A percentile compares a stretch with the other conserved stretches of the same genome.
phyloP scores from a whole-genome alignment of 2,329 filamentous ascomycete species.

The Myriangium duriaei region DNA sequence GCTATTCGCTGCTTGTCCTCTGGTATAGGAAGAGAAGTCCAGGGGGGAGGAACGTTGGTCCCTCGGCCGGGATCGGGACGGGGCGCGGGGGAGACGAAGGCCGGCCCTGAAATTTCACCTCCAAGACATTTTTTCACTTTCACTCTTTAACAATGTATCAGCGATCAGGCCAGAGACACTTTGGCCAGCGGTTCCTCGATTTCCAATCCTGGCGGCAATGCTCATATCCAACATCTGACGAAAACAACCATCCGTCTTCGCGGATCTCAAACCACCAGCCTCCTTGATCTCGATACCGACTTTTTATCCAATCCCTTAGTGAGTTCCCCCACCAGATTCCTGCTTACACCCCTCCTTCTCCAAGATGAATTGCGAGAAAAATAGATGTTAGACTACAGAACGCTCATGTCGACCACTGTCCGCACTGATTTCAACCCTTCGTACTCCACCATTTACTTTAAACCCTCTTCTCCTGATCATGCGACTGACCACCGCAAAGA shows the following conservation, averaged over 20 bases:
- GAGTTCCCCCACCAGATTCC: no score
- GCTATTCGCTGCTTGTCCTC: no score
- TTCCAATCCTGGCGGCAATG: not conserved
- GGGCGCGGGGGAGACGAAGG: no score
- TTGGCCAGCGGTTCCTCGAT: not conserved
- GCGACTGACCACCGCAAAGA: no score
- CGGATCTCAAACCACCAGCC: not conserved
- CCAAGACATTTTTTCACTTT: not conserved
- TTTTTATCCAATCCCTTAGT: no score
- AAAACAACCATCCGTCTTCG: not conserved
- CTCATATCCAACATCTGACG: not conserved
- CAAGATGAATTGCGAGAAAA: conserved; percentile 17
- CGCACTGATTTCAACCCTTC: conserved; percentile 7
- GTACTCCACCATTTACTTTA: not conserved
- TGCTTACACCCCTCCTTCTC: not conserved
- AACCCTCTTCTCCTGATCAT: no score
- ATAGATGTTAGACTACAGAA: conserved; percentile 35
- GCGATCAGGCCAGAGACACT: not conserved
- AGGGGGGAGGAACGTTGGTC: no score
- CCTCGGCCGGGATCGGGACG: no score
- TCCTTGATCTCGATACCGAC: no score
- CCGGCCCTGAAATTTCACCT: not conserved
- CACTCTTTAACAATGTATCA: not conserved
- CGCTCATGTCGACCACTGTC: conserved; percentile 11
- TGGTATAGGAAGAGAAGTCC: no score